These are phyloP conservation scores for Biscutella laevigata DNA, from an alignment of 441 rosid genomes.

Conservation along the genomic window DNA sequence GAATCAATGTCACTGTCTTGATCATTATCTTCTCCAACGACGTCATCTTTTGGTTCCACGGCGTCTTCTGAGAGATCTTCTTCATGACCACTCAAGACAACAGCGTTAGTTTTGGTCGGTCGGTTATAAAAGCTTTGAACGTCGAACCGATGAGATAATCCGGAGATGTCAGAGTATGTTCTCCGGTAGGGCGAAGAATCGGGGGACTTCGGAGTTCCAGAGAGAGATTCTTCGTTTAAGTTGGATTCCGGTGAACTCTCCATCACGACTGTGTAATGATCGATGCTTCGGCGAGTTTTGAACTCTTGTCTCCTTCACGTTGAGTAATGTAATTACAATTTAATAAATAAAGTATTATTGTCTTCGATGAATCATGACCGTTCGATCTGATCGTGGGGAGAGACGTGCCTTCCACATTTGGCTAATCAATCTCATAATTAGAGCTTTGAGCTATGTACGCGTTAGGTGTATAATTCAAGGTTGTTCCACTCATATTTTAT, in stretches of 20 bases:
- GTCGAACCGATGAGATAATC: conserved; percentile 53
- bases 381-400: conserved; percentile 21
- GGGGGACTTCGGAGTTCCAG: conserved; percentile 48
- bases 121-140: conserved; percentile 45
- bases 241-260: conserved; percentile 31
- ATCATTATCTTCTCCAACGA: conserved; percentile 9
- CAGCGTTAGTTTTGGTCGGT: conserved; percentile 41
- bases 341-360: not conserved
- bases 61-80: conserved; percentile 22
- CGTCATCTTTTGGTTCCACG: conserved; percentile 15
- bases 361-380: conserved; percentile 5
- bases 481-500: not conserved
- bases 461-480: conserved; percentile 19
- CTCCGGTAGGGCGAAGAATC: conserved; percentile 52
- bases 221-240: conserved; percentile 35
- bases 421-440: conserved; percentile 23
- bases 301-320: not conserved
- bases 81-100: conserved; percentile 23
- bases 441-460: conserved; percentile 10
- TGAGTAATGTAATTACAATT: not conserved
- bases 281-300: conserved; percentile 3
- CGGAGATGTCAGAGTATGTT: conserved; percentile 61
- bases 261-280: conserved; percentile 9
- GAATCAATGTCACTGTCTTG: conserved; percentile 19
- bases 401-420: conserved; percentile 34